Percentiles rank a stretch among this genome's conserved stretches.
phyloP scores from a whole-genome alignment of 202 grass and related monocot genomes.

The Hordeum pubiflorum region DNA sequence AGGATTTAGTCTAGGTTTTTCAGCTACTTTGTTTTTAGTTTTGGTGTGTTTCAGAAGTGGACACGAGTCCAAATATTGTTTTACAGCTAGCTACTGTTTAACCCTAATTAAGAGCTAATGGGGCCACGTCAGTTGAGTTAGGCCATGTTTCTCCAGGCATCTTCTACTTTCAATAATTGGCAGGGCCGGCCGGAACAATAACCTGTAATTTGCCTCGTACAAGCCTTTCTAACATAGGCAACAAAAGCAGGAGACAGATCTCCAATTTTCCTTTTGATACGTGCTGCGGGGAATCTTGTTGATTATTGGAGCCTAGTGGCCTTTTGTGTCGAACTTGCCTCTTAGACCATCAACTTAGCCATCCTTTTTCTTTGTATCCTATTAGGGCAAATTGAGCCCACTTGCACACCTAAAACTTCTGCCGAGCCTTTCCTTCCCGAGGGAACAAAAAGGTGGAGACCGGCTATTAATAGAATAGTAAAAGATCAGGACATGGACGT shows the following conservation, averaged over 20 bases:
- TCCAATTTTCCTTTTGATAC: slow-evolving; percentile 34
- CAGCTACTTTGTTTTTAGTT: slow-evolving; percentile 32
- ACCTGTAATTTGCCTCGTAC: slow-evolving; percentile 39
- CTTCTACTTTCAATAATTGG: slow-evolving; percentile 37
- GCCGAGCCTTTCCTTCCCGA: slow-evolving; percentile 34
- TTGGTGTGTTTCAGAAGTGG: slow-evolving; percentile 22
- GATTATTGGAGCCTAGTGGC: slow-evolving; percentile 41
- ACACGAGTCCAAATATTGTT: slow-evolving; percentile 15
- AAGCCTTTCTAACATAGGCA: slow-evolving; percentile 36
- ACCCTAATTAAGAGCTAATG: slow-evolving; percentile 18
- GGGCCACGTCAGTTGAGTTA: slow-evolving; percentile 32
- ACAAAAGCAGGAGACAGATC: slow-evolving; percentile 36
- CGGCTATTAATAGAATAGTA: slow-evolving; percentile 38
- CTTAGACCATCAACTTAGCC: slow-evolving; percentile 37
- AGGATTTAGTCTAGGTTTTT: slow-evolving; percentile 26
- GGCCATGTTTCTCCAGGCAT: slow-evolving; percentile 37
- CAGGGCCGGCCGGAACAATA: slow-evolving; percentile 20
- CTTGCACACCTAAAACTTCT: slow-evolving; percentile 31
- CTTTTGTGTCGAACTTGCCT: slow-evolving; percentile 41
- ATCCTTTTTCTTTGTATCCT: slow-evolving; percentile 37
- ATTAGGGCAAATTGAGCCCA: slow-evolving; percentile 42
- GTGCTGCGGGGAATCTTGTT: slow-evolving; percentile 46
- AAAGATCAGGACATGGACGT: slow-evolving; percentile 61
- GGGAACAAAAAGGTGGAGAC: slow-evolving; percentile 58
- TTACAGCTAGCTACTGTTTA: slow-evolving; percentile 26